Evolutionary conservation across 192 early-diverging fungal genomes (phyloP), one percentile per base, ranked within the genome.

Genomic region (Podila epicladia): DNA sequence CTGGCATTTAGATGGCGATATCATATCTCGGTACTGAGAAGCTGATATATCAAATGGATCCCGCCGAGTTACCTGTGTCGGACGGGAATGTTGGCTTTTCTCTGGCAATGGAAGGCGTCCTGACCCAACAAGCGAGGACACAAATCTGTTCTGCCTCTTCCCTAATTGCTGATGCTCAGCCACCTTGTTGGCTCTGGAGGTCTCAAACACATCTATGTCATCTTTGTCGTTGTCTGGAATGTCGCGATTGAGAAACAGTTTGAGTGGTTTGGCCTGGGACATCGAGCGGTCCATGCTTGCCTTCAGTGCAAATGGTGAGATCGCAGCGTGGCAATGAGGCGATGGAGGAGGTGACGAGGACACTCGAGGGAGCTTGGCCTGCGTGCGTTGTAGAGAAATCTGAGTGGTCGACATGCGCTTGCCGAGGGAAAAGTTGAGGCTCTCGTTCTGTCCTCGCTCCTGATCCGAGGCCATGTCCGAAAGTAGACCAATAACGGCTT

Each of bases 311-410:
- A 45, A 32, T 3, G 64, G 64, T 13, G 51, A 65, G 35, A 38
- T 37, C 20, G 53, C 24, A n/a, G 35, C 29, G 28, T 50, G 13
- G 6, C 15, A 13, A 6, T 3, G 26, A 26, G n/a, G 41, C 1
- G 41, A 45, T 45, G 41, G 41, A 15, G 41, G 41, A 45, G 41
- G 15, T 17, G 41, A 45, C 13, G 41, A 45, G 15, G 64, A 31
- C 8, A 22, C 58, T n/a, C 61, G 67, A 11, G 65, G 65, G 11
- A 72, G 69, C 29, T 79, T 79, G 11, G 76, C 65, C n/a, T 63
- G 65, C 22, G 49, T 28, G 8, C 76, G 69, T n/a, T 50, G 57
- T 0, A 70, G 76, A 4, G 76, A 72, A 26, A 79, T 79, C 35
- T 63, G 20, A 22, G 45, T 63, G 15, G 62, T 41, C 5, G 62